Evolutionary conservation across 257 asterid species (phyloP).

Genomic region (Rubia yunnanensis): DNA sequence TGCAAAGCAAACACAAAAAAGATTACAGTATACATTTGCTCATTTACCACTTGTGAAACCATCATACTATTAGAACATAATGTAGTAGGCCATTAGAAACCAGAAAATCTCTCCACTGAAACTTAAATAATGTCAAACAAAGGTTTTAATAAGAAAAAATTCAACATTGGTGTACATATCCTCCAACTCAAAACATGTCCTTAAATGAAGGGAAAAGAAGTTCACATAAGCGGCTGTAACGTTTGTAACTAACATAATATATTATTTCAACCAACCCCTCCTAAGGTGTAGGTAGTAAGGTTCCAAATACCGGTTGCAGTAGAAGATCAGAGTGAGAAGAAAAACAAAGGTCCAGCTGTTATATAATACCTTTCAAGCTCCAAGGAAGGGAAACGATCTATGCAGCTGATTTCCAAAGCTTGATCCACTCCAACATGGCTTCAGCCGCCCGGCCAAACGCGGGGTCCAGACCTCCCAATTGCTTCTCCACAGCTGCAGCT

Average conservation of each 20-base stretch:
- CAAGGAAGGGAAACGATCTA: slow-evolving; percentile 8
- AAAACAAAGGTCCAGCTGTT: not conserved
- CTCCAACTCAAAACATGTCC: too few species aligned
- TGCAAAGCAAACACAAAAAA: too few species aligned
- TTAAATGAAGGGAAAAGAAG: too few species aligned
- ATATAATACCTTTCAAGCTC: slow-evolving; percentile 4
- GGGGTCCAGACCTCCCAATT: slow-evolving; percentile 39
- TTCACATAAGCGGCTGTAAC: not conserved
- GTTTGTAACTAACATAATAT: not conserved
- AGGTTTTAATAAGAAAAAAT: not conserved
- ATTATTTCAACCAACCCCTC: slow-evolving; percentile 4
- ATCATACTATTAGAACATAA: not conserved
- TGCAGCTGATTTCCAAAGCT: slow-evolving; percentile 62
- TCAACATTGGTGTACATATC: not conserved
- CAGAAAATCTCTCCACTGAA: not conserved
- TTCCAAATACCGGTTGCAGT: not conserved
- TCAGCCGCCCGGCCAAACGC: slow-evolving; percentile 65
- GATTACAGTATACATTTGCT: too few species aligned
- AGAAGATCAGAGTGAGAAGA: not conserved
- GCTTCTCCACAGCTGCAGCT: slow-evolving; percentile 58
- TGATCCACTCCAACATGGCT: slow-evolving; percentile 68
- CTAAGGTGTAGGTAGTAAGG: not conserved
- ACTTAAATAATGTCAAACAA: not conserved
- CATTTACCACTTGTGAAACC: not conserved
- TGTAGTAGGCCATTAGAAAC: not conserved